These are phyloP conservation scores for Rhizomucor miehei DNA, from an alignment of 371 early-diverging fungal genomes.

Conservation along the genomic window DNA sequence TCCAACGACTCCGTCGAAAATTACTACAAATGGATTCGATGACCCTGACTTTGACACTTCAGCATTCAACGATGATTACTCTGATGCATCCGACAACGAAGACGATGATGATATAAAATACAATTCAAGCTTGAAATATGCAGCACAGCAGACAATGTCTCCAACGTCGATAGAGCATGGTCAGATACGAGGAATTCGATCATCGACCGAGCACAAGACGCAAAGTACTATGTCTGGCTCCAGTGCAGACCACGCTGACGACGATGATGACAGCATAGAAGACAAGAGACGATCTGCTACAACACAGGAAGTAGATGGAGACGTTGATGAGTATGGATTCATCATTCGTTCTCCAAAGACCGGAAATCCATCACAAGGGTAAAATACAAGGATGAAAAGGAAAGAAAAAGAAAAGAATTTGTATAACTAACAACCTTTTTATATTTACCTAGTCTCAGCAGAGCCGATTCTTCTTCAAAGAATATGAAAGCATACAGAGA, in stretches of 20 bases:
- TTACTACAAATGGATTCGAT: too few relatives aligned
- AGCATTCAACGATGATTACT: conserved; percentile 44
- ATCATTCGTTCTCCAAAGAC: conserved; percentile 24
- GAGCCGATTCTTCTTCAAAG: conserved; percentile 29
- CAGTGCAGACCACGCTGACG: not conserved
- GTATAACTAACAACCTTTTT: too few relatives aligned
- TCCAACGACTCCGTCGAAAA: too few relatives aligned
- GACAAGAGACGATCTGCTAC: not conserved
- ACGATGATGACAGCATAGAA: not conserved
- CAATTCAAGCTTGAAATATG: not conserved
- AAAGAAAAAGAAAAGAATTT: not conserved
- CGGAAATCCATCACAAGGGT: conserved; percentile 3
- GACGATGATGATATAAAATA: not conserved
- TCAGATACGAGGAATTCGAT: too few relatives aligned
- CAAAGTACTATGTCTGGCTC: too few relatives aligned
- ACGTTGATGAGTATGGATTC: conserved; percentile 59
- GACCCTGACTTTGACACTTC: conserved; percentile 31
- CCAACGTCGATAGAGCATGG: conserved; percentile 8
- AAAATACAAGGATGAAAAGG: conserved; percentile 1
- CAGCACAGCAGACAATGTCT: conserved; percentile 9
- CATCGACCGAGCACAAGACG: too few relatives aligned
- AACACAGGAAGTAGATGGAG: not conserved
- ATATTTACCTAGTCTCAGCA: not conserved
- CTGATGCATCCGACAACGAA: conserved; percentile 28
- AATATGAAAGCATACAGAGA: conserved; percentile 50